These are phyloP conservation scores for Beauveria pseudobassiana DNA, from an alignment of 2,329 filamentous ascomycete species.

Conservation along the genomic window DNA sequence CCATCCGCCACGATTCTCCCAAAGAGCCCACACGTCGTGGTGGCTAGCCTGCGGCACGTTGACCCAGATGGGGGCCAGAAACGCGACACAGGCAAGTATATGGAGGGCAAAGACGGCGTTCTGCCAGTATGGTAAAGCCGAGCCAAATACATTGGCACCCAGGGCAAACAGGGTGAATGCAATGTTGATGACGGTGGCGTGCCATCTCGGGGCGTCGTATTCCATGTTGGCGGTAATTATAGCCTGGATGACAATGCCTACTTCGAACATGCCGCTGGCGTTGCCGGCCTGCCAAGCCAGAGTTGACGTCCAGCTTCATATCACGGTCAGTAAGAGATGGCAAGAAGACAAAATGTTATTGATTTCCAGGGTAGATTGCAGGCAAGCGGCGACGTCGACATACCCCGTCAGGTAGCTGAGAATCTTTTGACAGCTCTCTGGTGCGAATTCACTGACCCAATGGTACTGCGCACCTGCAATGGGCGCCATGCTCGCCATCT, in stretches of 20 bases:
- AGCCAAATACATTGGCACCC: slow-evolving; percentile 9
- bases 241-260: slow-evolving; percentile 14
- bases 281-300: slow-evolving; percentile 16
- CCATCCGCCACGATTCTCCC: slow-evolving; percentile 14
- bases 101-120: slow-evolving; percentile 13
- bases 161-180: slow-evolving; percentile 7
- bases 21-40: slow-evolving; percentile 12
- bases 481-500: slow-evolving; percentile 18
- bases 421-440: slow-evolving; percentile 5
- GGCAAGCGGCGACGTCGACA: background rate
- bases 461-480: slow-evolving; percentile 19
- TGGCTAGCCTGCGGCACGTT: slow-evolving; percentile 12
- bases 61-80: slow-evolving; percentile 15
- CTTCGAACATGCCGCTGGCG: slow-evolving; percentile 12
- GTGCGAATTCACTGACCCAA: slow-evolving; percentile 16
- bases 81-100: slow-evolving; percentile 11
- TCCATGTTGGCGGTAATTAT: slow-evolving; percentile 12
- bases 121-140: slow-evolving; percentile 13
- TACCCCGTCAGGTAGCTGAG: slow-evolving; percentile 12
- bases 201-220: slow-evolving; percentile 13
- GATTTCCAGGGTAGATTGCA: accelerated
- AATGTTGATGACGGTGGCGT: slow-evolving; percentile 12
- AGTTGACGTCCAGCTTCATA: slow-evolving; percentile 13
- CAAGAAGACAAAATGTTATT: no score
- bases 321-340: no score